Conservation (phyloP, 805 yeast species). For the Ogataea pignaliae region DNA sequence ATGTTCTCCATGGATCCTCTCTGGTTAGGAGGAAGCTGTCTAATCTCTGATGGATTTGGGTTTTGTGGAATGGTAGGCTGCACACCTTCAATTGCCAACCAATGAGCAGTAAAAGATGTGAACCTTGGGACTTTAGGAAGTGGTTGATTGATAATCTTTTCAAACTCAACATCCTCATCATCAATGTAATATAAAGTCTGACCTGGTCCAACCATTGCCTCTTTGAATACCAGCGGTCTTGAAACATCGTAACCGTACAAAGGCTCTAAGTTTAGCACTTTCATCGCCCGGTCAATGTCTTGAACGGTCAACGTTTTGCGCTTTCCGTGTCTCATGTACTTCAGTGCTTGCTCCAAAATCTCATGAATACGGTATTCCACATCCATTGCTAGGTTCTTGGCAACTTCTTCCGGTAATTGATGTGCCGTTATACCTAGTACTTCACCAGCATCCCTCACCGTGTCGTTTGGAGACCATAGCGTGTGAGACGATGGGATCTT, state of each 20-base stretch:
- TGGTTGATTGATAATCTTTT: conserved; percentile 87
- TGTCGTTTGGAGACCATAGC: conserved; percentile 95
- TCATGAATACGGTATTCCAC: conserved; percentile 97
- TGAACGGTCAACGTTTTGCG: conserved; percentile 73
- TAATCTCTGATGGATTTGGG: conserved; percentile 78
- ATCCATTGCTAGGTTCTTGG: conserved; percentile 95
- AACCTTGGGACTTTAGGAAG: conserved; percentile 92
- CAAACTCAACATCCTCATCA: conserved; percentile 90
- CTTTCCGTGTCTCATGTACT: conserved; percentile 93
- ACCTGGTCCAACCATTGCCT: conserved; percentile 86
- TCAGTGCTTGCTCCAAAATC: conserved; percentile 90
- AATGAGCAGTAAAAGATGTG: conserved; percentile 89
- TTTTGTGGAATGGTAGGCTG: conserved; percentile 98
- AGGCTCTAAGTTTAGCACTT: conserved; percentile 89
- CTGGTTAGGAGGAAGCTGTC: conserved; percentile 66
- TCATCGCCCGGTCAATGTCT: conserved; percentile 78
- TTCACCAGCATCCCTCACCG: conserved; percentile 95
- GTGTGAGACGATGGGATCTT: conserved; percentile 75
- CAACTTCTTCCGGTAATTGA: conserved; percentile 80
- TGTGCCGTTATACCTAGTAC: conserved; percentile 67
- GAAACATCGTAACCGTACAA: conserved; percentile 78
- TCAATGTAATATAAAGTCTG: conserved; percentile 90
- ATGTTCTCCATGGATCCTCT: conserved; percentile 77
- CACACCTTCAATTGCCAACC: conserved; percentile 98
- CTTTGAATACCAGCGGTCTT: conserved; percentile 72